Conservation (phyloP, 257 asterid genomes). For the Mentha longifolia region DNA sequence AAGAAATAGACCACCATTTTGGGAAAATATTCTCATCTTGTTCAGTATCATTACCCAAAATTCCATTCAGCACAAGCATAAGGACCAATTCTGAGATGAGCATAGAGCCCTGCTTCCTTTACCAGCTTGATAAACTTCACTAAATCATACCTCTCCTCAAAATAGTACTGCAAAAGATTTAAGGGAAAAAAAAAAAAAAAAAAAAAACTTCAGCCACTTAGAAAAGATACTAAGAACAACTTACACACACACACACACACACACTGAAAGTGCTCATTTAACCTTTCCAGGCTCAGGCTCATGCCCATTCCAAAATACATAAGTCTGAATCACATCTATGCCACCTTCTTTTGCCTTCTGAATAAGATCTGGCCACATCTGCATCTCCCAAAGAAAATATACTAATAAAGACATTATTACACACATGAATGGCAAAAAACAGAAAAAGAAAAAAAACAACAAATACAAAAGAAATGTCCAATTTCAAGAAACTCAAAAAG, state of each 20-base stretch:
- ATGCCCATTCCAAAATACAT: slow-evolving; percentile 98
- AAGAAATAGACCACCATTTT: slow-evolving; percentile 18
- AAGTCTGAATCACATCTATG: slow-evolving; percentile 90
- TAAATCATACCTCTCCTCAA: slow-evolving; percentile 89
- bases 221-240: background rate
- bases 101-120: slow-evolving; percentile 86
- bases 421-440: background rate
- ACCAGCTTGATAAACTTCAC: slow-evolving; percentile 90
- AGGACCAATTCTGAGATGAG: slow-evolving; percentile 89
- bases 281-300: slow-evolving; percentile 96
- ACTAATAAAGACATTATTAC: background rate
- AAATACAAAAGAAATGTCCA: background rate
- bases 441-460: background rate
- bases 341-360: slow-evolving; percentile 98
- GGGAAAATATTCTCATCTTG: slow-evolving; percentile 8
- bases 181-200: background rate
- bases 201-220: slow-evolving; percentile 4
- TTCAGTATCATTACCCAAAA: slow-evolving; percentile 71
- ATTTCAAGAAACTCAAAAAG: slow-evolving; percentile 11
- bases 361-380: slow-evolving; percentile 99
- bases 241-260: background rate
- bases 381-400: slow-evolving; percentile 33
- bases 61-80: slow-evolving; percentile 99
- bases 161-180: slow-evolving; percentile 64
- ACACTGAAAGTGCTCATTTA: slow-evolving; percentile 27